phyloP scores from a whole-genome alignment of 1,139 yeast genomes.

The Lizanozyma gosingica region DNA sequence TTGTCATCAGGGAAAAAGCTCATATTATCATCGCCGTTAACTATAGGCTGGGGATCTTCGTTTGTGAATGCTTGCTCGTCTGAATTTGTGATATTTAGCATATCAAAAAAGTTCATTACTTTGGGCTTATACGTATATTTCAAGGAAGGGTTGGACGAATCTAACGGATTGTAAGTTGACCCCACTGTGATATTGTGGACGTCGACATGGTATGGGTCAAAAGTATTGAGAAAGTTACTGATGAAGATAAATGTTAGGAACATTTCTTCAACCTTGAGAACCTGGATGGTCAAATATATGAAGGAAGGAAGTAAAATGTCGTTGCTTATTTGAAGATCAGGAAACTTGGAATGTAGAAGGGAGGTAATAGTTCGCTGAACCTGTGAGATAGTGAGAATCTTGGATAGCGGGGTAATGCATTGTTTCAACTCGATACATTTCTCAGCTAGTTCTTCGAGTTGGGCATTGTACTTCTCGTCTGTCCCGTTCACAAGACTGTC shows the following conservation, averaged over 20 bases:
- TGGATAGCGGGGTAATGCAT: slow-evolving; percentile 9
- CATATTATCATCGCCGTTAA: slow-evolving; percentile 4
- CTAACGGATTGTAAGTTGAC: slow-evolving; percentile 15
- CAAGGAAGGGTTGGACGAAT: slow-evolving; percentile 8
- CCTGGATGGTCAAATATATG: slow-evolving; percentile 27
- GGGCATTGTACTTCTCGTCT: slow-evolving; percentile 4
- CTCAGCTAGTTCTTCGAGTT: slow-evolving; percentile 4
- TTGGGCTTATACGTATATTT: slow-evolving; percentile 6
- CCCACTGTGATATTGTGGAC: slow-evolving; percentile 7
- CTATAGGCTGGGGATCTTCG: slow-evolving; percentile 2
- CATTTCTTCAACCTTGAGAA: slow-evolving; percentile 13
- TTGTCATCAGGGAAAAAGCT: slow-evolving; percentile 23
- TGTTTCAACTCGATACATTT: slow-evolving; percentile 11
- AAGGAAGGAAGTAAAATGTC: slow-evolving; percentile 33
- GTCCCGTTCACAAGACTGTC: slow-evolving; percentile 8
- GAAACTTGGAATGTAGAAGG: slow-evolving; percentile 19
- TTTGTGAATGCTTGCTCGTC: neutral
- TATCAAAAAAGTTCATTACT: slow-evolving; percentile 7
- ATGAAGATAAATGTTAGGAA: slow-evolving; percentile 31
- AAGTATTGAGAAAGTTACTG: slow-evolving; percentile 25
- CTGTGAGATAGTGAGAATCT: slow-evolving; percentile 4
- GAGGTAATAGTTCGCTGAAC: slow-evolving; percentile 20
- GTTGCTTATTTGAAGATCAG: slow-evolving; percentile 26
- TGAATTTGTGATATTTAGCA: slow-evolving; percentile 4
- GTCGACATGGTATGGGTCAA: slow-evolving; percentile 25